Conservation (phyloP, 106 monocot species). For the Apostasia shenzhenica region DNA sequence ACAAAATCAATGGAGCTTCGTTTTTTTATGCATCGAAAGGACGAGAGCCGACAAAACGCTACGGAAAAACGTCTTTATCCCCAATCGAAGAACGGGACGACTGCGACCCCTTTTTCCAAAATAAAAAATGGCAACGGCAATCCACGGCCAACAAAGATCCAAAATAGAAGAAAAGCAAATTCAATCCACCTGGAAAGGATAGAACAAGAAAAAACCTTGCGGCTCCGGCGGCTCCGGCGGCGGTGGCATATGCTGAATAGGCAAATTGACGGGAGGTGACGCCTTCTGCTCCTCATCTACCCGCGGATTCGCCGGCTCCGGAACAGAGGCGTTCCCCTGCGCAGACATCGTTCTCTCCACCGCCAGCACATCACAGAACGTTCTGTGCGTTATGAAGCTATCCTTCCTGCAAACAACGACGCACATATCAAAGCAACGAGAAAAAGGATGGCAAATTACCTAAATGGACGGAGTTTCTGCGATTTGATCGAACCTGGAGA, state of each 20-base stretch:
- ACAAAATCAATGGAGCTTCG: not conserved
- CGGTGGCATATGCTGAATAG: not conserved
- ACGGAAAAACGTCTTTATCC: not conserved
- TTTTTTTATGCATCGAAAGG: not conserved
- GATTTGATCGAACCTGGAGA: slow-evolving; percentile 41
- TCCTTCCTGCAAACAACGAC: slow-evolving; percentile 22
- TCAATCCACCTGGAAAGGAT: not conserved
- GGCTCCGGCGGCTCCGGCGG: slow-evolving; percentile 9
- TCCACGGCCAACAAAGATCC: not conserved
- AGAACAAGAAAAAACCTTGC: slow-evolving; percentile 5
- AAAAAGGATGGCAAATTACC: not conserved
- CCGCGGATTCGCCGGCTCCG: slow-evolving; percentile 2
- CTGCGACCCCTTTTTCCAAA: not conserved
- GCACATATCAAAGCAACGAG: not conserved
- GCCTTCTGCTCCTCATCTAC: not conserved
- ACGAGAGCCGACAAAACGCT: slow-evolving; percentile 7
- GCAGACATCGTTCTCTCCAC: slow-evolving; percentile 25
- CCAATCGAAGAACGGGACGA: not conserved
- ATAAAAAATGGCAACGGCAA: slow-evolving; percentile 3
- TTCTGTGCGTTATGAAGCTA: slow-evolving; percentile 42
- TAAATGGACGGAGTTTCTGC: not conserved
- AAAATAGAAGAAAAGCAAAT: slow-evolving; percentile 7
- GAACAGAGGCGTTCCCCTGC: not conserved
- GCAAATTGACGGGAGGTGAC: not conserved
- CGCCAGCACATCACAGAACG: slow-evolving; percentile 43